Conservation (phyloP, 352 stramenopile species). For the Globisporangium solare region DNA sequence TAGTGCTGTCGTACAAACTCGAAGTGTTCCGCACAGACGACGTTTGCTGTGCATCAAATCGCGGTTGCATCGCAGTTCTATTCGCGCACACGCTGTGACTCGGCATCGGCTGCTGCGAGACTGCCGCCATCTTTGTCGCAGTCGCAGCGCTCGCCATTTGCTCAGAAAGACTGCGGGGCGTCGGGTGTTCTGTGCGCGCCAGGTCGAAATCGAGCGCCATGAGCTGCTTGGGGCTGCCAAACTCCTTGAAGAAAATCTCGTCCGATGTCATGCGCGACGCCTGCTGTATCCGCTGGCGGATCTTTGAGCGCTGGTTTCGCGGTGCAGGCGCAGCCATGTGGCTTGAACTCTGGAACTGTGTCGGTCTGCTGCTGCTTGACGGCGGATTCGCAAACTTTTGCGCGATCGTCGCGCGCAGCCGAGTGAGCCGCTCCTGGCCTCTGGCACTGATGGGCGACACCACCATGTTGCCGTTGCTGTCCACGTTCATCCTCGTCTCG, state of each 20-base stretch:
- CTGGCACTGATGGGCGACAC: conserved; percentile 45
- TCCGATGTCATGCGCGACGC: conserved; percentile 40
- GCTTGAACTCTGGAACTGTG: neutral
- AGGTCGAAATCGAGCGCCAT: conserved; percentile 38
- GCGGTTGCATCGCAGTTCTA: too few relatives aligned
- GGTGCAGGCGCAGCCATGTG: neutral
- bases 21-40: too few relatives aligned
- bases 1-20: too few relatives aligned
- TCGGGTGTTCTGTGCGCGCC: conserved; percentile 15
- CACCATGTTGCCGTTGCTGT: conserved; percentile 12
- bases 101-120: too few relatives aligned
- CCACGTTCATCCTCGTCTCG: conserved; percentile 10
- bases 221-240: conserved; percentile 49
- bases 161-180: conserved; percentile 7
- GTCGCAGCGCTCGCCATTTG: too few relatives aligned
- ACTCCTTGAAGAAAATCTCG: conserved; percentile 65
- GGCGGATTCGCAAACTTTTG: conserved; percentile 22
- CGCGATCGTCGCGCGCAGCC: conserved; percentile 39
- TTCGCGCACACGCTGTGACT: too few relatives aligned
- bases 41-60: too few relatives aligned
- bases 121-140: too few relatives aligned
- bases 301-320: conserved; percentile 20
- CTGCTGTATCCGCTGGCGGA: conserved; percentile 47
- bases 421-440: conserved; percentile 32
- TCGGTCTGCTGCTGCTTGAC: neutral